phyloP scores from a whole-genome alignment of 225 moss, liverwort and hornwort genomes.

The Antitrichia curtipendula region DNA sequence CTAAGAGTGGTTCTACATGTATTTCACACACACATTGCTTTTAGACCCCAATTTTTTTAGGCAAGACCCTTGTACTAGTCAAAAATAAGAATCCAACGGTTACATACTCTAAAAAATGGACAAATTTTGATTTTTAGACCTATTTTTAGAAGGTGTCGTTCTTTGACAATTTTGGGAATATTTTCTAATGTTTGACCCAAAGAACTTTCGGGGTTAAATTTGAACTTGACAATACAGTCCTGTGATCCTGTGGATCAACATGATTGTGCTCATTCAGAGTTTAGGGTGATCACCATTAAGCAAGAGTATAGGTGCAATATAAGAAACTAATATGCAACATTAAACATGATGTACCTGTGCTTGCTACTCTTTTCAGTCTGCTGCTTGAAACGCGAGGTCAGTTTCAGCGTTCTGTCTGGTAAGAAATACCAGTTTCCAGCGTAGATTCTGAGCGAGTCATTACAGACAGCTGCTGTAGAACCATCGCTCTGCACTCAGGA shows the following conservation, averaged over 20 bases:
- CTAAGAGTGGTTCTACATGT: no score
- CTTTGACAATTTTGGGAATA: background rate
- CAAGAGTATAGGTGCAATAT: background rate
- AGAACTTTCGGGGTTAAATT: no score
- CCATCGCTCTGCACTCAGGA: background rate
- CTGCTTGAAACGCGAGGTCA: background rate
- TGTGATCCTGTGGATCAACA: accelerated
- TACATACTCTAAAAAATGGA: background rate
- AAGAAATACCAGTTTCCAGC: background rate
- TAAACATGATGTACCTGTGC: background rate
- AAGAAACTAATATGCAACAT: background rate
- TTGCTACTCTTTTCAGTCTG: background rate
- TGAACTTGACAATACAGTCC: no score
- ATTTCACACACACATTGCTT: background rate
- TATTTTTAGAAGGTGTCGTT: accelerated
- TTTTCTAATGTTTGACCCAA: background rate
- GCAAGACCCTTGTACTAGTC: background rate
- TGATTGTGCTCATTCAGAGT: background rate
- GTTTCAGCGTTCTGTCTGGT: no score
- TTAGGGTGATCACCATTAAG: background rate
- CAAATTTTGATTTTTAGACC: background rate
- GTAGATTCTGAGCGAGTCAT: background rate
- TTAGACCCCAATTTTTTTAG: background rate
- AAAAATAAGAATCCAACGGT: accelerated
- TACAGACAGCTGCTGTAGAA: background rate